Evolutionary conservation across 2,329 filamentous ascomycete genomes (phyloP).

Genomic region (Dactylellina parvicollis): DNA sequence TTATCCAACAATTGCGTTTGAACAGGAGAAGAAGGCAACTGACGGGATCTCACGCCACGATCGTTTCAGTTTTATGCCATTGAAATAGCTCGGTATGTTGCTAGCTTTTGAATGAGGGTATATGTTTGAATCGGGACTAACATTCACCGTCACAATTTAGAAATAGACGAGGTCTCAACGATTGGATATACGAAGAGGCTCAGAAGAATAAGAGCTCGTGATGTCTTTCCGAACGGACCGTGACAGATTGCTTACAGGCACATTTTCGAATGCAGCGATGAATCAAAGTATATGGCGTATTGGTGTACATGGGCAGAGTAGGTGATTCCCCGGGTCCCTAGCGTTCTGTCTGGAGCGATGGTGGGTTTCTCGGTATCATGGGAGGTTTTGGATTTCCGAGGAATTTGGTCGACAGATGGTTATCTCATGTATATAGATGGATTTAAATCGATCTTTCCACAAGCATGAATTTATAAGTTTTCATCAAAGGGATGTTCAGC

Average conservation of each 20-base stretch:
- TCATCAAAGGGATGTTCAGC: too few species aligned
- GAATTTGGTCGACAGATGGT: conserved; percentile 55
- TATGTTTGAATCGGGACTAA: neutral
- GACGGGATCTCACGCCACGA: conserved; percentile 6
- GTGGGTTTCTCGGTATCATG: too few species aligned
- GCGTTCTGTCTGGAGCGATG: neutral
- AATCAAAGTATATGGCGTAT: too few species aligned
- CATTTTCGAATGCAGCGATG: too few species aligned
- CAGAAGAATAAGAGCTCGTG: conserved; percentile 68
- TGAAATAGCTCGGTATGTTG: conserved; percentile 73
- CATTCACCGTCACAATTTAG: conserved; percentile 61
- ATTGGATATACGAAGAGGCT: conserved; percentile 93
- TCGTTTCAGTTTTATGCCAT: conserved; percentile 78
- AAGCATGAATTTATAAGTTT: too few species aligned
- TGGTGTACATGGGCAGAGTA: too few species aligned
- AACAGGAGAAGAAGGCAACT: conserved; percentile 10
- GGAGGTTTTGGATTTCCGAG: conserved; percentile 49
- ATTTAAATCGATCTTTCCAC: neutral
- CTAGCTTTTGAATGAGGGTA: neutral
- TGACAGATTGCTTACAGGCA: too few species aligned
- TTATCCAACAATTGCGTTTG: neutral
- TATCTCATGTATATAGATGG: neutral
- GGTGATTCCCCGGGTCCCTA: too few species aligned
- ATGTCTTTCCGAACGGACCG: too few species aligned
- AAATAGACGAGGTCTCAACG: conserved; percentile 88